phyloP scores from a whole-genome alignment of 768 basidiomycete species.

The Obba rivulosa region DNA sequence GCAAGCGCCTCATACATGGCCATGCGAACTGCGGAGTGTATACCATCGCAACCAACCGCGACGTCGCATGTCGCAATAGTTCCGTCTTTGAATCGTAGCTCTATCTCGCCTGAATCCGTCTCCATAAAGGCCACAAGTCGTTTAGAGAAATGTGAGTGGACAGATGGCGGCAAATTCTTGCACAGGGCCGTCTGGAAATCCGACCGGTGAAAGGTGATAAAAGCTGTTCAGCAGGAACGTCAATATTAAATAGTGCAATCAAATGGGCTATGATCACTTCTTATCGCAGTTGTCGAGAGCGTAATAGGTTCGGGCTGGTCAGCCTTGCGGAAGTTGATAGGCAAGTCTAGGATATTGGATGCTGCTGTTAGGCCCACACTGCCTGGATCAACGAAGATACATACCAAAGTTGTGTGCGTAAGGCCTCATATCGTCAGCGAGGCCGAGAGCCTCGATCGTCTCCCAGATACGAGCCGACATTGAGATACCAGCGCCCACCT shows the following conservation, averaged over 20 bases:
- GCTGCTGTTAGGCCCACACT: background rate
- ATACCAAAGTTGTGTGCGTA: background rate
- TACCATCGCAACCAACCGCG: conserved; percentile 24
- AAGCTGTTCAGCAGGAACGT: background rate
- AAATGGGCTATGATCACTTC: background rate
- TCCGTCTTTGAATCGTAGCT: conserved; percentile 21
- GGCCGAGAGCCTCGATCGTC: conserved; percentile 13
- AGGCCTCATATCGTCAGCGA: conserved; percentile 4
- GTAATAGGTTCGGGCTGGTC: conserved; percentile 6
- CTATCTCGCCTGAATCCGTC: conserved; percentile 4
- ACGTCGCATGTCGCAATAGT: conserved; percentile 18
- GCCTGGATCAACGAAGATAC: background rate
- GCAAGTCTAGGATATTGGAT: background rate
- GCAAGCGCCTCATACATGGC: conserved; percentile 13
- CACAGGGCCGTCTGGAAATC: conserved; percentile 23
- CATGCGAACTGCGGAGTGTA: conserved; percentile 19
- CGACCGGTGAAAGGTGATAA: conserved; percentile 20
- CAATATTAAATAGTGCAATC: background rate
- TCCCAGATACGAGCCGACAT: conserved; percentile 19
- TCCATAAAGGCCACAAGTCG: conserved; percentile 23
- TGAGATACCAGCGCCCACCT: conserved; percentile 21
- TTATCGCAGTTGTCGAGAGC: background rate
- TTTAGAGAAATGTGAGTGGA: conserved; percentile 24
- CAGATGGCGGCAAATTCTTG: conserved; percentile 14
- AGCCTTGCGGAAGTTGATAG: conserved; percentile 9